Base-by-base conservation (phyloP, 306 rosid genomes). In the Astragalus membranaceus region DNA sequence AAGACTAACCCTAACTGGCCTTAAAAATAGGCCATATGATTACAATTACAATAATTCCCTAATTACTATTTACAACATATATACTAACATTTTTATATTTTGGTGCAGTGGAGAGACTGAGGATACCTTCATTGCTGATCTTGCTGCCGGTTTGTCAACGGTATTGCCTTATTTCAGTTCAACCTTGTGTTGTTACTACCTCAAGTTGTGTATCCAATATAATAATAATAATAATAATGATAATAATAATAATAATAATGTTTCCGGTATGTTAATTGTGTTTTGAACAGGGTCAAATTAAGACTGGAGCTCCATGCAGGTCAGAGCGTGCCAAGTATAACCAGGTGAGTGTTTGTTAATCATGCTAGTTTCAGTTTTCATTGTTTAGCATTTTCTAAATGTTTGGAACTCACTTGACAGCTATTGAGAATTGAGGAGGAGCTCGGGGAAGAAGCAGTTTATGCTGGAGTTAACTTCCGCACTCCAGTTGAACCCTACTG, bases 261-360 rank as follows among this genome's bases (percentile, higher is more conserved):
- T 13, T 53, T 63, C 14, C 48, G 42, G 48, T 39, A 10, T 29
- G 12, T 52, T 51, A 16, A 69, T 61, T 49, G 55, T 39, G 51
- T 14, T 72, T 37, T 75, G 15, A 77, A 44, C 87, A 94, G 99
- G 99, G 99, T 72, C 99, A 95, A 95, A 95, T 95, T 33, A 95
- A 95, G 88, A 91, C 99, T 0, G 99, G 97, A 65, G 99, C 99
- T 56, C 99, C 99, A 57, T 95, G 99, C 88, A 80, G 99, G 69
- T 95, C 99, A 0, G 99, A 95, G 90, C 99, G 99, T 59, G 99
- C 99, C 1, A 95, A 95, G 73, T 95, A 95, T 10, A 95, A 95
- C 80, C 97, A 91, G 98, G 98, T 93, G 73, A 69, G 85, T 76
- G 48, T 56, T 56, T 37, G 68, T 35, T 64, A 23, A 35, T n/a